Base-by-base conservation (phyloP, 305 asterid genomes). In the Nicotiana rustica region DNA sequence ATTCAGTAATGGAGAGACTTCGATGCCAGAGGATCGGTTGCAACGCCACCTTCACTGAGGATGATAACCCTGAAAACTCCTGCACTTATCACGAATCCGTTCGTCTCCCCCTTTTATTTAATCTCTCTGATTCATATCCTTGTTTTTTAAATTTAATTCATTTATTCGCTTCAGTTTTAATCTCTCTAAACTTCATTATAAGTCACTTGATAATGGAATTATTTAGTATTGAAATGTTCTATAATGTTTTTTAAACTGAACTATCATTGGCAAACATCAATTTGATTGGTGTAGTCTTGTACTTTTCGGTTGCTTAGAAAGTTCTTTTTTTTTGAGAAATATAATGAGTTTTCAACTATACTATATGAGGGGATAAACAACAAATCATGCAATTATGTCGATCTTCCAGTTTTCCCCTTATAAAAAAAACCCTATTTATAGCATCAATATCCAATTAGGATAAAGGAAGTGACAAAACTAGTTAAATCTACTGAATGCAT, bases 21-120 rank as follows among this genome's bases (percentile, higher is more conserved):
- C 95, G 91, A 64, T 95, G 99, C 91, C 95, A 93, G 91, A 92
- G 99, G 87, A 92, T 94, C 87, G 94, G 98, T 35, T 95, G 99
- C 93, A 83, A 90, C 79, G 98, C 98, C 35, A 70, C 86, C 52
- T 95, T 95, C 87, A 88, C 96, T 0, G 97, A 86, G 56, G 94
- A 92, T 77, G 91, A 92, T 66, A 95, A 95, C 82, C 91, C 91
- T 2, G 95, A 92, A 0, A 95, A 89, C 29, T 92, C 95, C 25
- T 95, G 99, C 86, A 88, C 91, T 86, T 95, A 87, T 78, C 99
- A 95, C 56, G 95, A 86, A 13, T 68, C 97, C 21, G 99, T 95
- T 80, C 13, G 94, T 90, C 29, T 81, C 86, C 81, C 15, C 67
- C 21, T 35, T 25, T 77, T 47, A 38, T 79, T 84, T 67, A 17